These are phyloP conservation scores for Ustulina deusta DNA, from an alignment of 2,329 filamentous ascomycete species.

Conservation along the genomic window DNA sequence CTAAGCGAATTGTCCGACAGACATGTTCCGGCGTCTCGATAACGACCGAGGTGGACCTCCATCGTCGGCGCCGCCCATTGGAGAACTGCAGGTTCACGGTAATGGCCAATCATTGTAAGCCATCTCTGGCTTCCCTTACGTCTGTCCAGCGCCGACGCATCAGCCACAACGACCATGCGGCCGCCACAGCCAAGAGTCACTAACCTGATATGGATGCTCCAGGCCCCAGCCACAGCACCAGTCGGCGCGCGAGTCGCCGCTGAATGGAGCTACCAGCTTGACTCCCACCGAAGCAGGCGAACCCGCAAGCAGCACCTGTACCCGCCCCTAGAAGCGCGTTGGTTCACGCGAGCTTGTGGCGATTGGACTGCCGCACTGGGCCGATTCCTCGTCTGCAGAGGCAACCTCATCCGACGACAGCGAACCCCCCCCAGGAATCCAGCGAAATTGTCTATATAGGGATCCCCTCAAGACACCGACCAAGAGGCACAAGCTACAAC, in stretches of 20 bases:
- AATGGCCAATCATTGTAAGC: conserved; percentile 35
- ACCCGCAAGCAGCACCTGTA: conserved; percentile 28
- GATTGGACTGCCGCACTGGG: conserved; percentile 34
- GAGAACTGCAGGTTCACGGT: background rate
- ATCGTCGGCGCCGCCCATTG: background rate
- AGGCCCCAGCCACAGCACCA: conserved; percentile 24
- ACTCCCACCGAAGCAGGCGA: conserved; percentile 14
- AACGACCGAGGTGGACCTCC: conserved; percentile 22
- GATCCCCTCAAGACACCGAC: conserved; percentile 16
- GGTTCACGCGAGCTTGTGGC: conserved; percentile 42
- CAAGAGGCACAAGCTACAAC: conserved; percentile 3
- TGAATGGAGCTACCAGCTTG: conserved; percentile 8
- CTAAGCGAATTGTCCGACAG: background rate
- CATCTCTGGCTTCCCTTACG: background rate
- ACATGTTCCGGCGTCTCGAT: conserved; percentile 15
- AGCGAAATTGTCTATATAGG: background rate
- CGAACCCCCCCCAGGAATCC: conserved; percentile 4
- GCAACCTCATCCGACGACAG: conserved; percentile 17
- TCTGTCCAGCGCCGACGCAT: background rate
- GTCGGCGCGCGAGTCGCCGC: background rate
- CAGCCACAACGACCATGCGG: background rate
- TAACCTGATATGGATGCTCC: background rate
- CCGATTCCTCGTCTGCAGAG: conserved; percentile 27
- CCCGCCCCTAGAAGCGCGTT: conserved; percentile 39
- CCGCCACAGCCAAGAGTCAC: conserved; percentile 10